Conservation (phyloP, 1,284 basidiomycete genomes). For the Ceratobasidium sp. region DNA sequence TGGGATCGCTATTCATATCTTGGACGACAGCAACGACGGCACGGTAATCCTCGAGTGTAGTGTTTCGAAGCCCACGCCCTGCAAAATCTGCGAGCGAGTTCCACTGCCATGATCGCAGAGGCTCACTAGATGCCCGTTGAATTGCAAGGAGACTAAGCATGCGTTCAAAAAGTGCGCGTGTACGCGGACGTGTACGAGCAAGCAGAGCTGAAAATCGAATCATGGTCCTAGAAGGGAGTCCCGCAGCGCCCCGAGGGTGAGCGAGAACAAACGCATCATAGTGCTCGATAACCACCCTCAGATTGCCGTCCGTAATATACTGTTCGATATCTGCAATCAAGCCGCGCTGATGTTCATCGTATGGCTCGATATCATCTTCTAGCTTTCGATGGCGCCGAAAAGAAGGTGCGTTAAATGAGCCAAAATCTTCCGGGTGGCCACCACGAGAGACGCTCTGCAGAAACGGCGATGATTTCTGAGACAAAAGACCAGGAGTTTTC, state of each 20-base stretch:
- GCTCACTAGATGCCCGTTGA: constrained; percentile 68
- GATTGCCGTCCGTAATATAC: constrained; percentile 33
- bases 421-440: constrained; percentile 42
- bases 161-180: constrained; percentile 70
- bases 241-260: constrained; percentile 53
- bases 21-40: constrained; percentile 71
- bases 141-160: constrained; percentile 73
- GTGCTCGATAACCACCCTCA: constrained; percentile 30
- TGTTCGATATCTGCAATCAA: constrained; percentile 40
- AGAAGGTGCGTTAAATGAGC: constrained; percentile 35
- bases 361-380: constrained; percentile 26
- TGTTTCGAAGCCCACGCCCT: constrained; percentile 75
- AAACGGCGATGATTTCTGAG: constrained; percentile 25
- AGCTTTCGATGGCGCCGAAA: constrained; percentile 39
- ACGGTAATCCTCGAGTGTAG: constrained; percentile 69
- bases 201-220: constrained; percentile 73
- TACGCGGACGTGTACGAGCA: constrained; percentile 67
- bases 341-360: constrained; percentile 29
- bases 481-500: not conserved
- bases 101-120: constrained; percentile 74
- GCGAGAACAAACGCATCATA: constrained; percentile 57
- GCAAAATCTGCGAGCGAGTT: constrained; percentile 77
- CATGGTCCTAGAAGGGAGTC: constrained; percentile 68
- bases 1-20: constrained; percentile 63
- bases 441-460: constrained; percentile 28